Conservation (phyloP, 2,329 filamentous ascomycete species). For the Ophiosphaerella narmari region DNA sequence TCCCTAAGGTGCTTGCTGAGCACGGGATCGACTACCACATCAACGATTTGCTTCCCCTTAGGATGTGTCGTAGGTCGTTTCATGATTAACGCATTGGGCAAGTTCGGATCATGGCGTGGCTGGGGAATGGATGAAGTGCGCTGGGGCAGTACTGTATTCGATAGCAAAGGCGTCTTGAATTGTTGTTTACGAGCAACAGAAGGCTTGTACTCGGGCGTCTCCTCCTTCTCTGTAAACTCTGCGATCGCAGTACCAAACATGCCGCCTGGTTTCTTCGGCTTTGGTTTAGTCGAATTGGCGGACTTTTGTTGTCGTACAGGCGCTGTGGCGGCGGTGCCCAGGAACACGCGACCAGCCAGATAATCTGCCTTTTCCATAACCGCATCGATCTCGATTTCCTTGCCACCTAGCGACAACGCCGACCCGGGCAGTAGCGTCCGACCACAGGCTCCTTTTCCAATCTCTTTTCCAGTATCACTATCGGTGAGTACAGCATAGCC, state of each 20-base stretch:
- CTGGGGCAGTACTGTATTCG: slow-evolving; percentile 56
- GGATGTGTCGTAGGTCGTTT: slow-evolving; percentile 61
- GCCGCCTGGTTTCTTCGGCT: slow-evolving; percentile 23
- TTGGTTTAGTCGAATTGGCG: slow-evolving; percentile 11
- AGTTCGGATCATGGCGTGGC: slow-evolving; percentile 68
- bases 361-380: slow-evolving; percentile 65
- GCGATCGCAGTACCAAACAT: slow-evolving; percentile 5
- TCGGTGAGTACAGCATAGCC: slow-evolving; percentile 67
- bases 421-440: slow-evolving; percentile 64
- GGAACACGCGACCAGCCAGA: slow-evolving; percentile 54
- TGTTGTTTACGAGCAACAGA: slow-evolving; percentile 49
- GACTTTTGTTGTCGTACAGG: slow-evolving; percentile 23
- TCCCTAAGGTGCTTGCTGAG: slow-evolving; percentile 65
- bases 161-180: slow-evolving; percentile 67
- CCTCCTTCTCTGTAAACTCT: slow-evolving; percentile 35
- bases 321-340: slow-evolving; percentile 32
- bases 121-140: slow-evolving; percentile 54
- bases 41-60: slow-evolving; percentile 68
- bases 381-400: slow-evolving; percentile 70
- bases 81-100: slow-evolving; percentile 68
- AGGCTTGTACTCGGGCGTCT: slow-evolving; percentile 45
- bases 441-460: slow-evolving; percentile 63
- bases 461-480: slow-evolving; percentile 62
- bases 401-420: slow-evolving; percentile 65
- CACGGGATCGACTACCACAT: slow-evolving; percentile 73